phyloP scores from a whole-genome alignment of 768 basidiomycete species.

The Daedaleopsis nitida region DNA sequence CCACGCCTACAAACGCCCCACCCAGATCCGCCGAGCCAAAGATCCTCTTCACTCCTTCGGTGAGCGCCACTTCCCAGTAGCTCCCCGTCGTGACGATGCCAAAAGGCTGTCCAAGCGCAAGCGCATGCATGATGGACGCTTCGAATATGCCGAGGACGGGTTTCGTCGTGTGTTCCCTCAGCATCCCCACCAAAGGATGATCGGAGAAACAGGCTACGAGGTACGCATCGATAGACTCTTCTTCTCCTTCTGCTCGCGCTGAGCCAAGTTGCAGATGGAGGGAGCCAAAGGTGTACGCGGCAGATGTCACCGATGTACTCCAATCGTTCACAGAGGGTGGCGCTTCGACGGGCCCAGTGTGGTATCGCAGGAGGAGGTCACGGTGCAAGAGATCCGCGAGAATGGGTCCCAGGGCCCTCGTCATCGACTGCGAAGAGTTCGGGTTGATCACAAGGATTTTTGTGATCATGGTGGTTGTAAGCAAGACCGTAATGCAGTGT shows the following conservation, averaged over 20 bases:
- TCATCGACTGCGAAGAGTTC: conserved; percentile 37
- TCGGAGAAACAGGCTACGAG: conserved; percentile 36
- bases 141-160: conserved; percentile 41
- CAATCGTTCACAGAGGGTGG: conserved; percentile 27
- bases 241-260: neutral
- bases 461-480: neutral
- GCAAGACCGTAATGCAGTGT: too few relatives aligned
- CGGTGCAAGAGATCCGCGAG: conserved; percentile 20
- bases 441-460: conserved; percentile 37
- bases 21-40: conserved; percentile 22
- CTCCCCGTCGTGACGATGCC: conserved; percentile 40
- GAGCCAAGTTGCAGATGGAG: conserved; percentile 2
- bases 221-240: conserved; percentile 20
- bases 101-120: conserved; percentile 29
- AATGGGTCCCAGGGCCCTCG: conserved; percentile 25
- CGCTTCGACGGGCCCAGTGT: conserved; percentile 19
- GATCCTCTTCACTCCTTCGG: conserved; percentile 24
- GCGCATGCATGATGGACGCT: conserved; percentile 33
- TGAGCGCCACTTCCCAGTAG: conserved; percentile 36
- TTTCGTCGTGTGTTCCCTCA: conserved; percentile 15
- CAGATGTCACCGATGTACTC: conserved; percentile 22
- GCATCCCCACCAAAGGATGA: conserved; percentile 34
- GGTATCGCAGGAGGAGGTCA: conserved; percentile 16
- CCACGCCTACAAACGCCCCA: conserved; percentile 32
- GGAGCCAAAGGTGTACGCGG: conserved; percentile 11